Evolutionary conservation across 148 eudicot species (phyloP).

Genomic region (Chenopodium berlandieri): DNA sequence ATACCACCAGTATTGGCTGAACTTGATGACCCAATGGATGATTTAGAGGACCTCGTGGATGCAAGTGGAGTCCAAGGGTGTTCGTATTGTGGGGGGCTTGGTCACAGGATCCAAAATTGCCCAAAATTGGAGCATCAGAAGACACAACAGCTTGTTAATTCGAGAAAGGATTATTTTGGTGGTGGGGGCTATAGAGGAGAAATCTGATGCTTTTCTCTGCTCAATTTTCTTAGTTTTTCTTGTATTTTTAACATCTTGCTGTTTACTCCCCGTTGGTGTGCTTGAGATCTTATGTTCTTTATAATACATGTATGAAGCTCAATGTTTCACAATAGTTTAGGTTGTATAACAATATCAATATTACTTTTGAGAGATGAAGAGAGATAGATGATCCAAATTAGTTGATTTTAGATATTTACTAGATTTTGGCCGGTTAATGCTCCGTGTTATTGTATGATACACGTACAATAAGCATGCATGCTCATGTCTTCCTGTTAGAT

Average conservation of each 20-base stretch:
- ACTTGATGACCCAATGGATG: conserved; percentile 63
- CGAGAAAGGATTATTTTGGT: conserved; percentile 78
- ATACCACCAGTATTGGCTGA: too few species aligned
- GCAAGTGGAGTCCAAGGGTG: conserved; percentile 77
- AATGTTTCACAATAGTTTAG: not conserved
- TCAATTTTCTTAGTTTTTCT: not conserved
- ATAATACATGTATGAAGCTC: too few species aligned
- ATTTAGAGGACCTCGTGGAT: conserved; percentile 28
- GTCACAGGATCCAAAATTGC: conserved; percentile 72
- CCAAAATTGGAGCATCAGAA: conserved; percentile 87
- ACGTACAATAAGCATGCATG: too few species aligned
- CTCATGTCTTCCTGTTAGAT: too few species aligned
- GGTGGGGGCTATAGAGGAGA: conserved; percentile 89
- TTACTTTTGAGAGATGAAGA: too few species aligned
- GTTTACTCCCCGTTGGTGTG: not conserved
- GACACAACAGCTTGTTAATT: conserved; percentile 59
- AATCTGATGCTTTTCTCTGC: conserved; percentile 35
- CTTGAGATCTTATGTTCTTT: not conserved
- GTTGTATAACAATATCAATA: too few species aligned
- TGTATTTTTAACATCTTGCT: not conserved
- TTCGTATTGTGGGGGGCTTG: conserved; percentile 85
- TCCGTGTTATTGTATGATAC: too few species aligned
- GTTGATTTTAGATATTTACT: too few species aligned
- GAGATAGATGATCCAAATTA: too few species aligned
- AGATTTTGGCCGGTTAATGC: too few species aligned